These are phyloP conservation scores for Alisma plantagoaquatica DNA, from an alignment of 106 monocot species.

Conservation along the genomic window DNA sequence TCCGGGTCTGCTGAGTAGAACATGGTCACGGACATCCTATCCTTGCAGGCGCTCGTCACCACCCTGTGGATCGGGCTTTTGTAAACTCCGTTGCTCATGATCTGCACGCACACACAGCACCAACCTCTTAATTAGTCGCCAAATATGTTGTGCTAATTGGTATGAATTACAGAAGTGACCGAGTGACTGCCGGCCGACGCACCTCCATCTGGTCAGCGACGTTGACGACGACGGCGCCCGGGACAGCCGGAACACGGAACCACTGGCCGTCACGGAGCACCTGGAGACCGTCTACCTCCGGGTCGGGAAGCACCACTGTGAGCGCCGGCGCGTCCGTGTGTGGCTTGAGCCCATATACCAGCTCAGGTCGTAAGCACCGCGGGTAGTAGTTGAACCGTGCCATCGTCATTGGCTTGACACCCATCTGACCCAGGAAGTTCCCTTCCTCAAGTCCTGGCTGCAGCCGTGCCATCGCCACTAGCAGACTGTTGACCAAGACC, in stretches of 20 bases:
- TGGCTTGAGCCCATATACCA: slow-evolving; percentile 29
- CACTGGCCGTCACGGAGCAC: slow-evolving; percentile 18
- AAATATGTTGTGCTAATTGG: not conserved
- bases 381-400: slow-evolving; percentile 24
- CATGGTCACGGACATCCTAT: not conserved
- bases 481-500: too few relatives aligned
- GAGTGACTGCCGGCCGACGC: too few relatives aligned
- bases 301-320: slow-evolving; percentile 23
- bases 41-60: not conserved
- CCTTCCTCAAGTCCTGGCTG: not conserved
- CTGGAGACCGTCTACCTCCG: slow-evolving; percentile 28
- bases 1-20: not conserved
- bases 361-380: slow-evolving; percentile 23
- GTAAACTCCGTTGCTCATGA: not conserved
- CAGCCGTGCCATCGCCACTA: not conserved
- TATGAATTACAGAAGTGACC: too few relatives aligned
- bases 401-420: not conserved
- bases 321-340: slow-evolving; percentile 20
- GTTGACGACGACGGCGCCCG: not conserved
- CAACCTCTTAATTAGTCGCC: not conserved
- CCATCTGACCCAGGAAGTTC: slow-evolving; percentile 1
- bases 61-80: too few relatives aligned
- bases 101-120: not conserved
- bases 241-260: slow-evolving; percentile 8
- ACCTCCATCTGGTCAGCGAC: slow-evolving; percentile 11